A percentile compares a stretch with the other conserved stretches of the same genome.
phyloP scores from a whole-genome alignment of 495 filamentous ascomycete genomes.

The Penicillium cosmopolitanum region DNA sequence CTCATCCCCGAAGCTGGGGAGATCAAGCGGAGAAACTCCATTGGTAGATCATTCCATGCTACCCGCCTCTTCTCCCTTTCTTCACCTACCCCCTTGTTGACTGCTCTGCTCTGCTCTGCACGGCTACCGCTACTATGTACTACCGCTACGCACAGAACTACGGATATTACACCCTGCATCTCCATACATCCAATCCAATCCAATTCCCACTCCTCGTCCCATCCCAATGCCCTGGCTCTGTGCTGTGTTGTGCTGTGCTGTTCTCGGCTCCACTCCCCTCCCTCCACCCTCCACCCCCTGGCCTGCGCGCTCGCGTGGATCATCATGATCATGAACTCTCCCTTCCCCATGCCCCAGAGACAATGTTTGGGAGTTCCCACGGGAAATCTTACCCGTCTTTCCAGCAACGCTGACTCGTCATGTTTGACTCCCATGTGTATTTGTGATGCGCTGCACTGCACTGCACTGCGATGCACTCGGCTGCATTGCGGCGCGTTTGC shows the following conservation, averaged over 20 bases:
- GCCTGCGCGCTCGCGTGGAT: slow-evolving; percentile 1
- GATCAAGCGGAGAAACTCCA: slow-evolving; percentile 8
- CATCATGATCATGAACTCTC: no score
- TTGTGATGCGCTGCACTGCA: no score
- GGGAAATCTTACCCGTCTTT: not conserved
- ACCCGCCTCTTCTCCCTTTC: not conserved
- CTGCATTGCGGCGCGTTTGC: no score
- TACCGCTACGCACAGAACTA: not conserved
- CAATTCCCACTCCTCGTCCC: no score
- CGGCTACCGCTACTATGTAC: not conserved
- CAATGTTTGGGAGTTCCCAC: slow-evolving; percentile 2
- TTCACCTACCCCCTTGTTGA: slow-evolving; percentile 3
- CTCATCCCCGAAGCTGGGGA: slow-evolving; percentile 30
- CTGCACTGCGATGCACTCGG: no score
- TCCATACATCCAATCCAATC: not conserved
- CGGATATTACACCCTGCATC: no score
- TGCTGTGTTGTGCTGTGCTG: not conserved
- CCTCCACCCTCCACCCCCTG: not conserved
- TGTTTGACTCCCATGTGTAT: not conserved
- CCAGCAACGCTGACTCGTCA: not conserved
- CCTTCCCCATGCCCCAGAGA: not conserved
- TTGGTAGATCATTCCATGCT: slow-evolving; percentile 33
- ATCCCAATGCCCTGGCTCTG: not conserved
- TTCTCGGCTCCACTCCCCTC: not conserved
- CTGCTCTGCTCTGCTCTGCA: not conserved